phyloP scores from a whole-genome alignment of 192 early-diverging fungal species.

The Obelidium mucronatum region DNA sequence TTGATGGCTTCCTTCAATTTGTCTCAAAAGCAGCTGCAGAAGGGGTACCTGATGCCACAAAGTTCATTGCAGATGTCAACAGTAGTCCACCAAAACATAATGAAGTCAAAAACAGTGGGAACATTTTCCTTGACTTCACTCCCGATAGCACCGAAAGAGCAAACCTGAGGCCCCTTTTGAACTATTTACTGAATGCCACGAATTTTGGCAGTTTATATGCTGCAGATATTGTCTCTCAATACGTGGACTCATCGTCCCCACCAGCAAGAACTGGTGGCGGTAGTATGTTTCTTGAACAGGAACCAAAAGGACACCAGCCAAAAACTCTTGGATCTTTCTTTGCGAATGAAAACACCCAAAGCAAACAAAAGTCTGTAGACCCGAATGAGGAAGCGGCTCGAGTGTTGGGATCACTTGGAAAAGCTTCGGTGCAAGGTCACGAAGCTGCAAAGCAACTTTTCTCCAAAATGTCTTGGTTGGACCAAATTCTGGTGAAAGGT shows the following conservation, averaged over 20 bases:
- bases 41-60: neutral
- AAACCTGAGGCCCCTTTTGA: neutral
- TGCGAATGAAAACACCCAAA: neutral
- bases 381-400: neutral
- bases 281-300: too few species aligned
- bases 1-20: neutral
- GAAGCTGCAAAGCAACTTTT: neutral
- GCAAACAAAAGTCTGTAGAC: neutral
- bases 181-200: neutral
- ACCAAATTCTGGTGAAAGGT: neutral
- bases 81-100: neutral
- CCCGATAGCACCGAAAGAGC: neutral
- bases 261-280: too few species aligned
- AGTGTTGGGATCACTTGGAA: neutral
- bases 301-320: too few species aligned
- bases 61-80: neutral
- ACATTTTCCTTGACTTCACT: neutral
- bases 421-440: neutral
- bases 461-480: neutral
- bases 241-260: neutral
- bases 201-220: neutral
- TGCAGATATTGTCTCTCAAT: slow-evolving; percentile 2
- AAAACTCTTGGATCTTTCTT: too few species aligned
- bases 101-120: neutral
- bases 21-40: neutral